Evolutionary conservation across 371 early-diverging fungal species (phyloP), one percentile per base, ranked within the genome.

Genomic region (Lichtheimia ramosa): DNA sequence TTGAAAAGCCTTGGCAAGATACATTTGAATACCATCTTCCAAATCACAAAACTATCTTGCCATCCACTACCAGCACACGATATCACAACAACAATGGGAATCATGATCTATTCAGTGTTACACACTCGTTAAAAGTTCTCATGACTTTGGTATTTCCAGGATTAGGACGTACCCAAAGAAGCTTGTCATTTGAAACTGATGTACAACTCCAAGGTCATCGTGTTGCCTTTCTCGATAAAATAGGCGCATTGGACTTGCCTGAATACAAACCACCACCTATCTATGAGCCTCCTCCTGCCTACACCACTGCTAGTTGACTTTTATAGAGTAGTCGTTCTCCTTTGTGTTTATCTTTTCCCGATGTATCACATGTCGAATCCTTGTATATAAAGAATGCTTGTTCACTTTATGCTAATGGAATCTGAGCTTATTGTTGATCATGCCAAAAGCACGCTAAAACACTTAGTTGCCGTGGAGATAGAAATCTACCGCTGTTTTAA

Each of bases 141-240:
- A 53, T 53, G 53, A 40, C 53, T 8, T 8, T 53, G n/a, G 27
- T 53, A 3, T 53, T 53, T 24, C 53, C 53, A 10, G 53, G 40
- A 40, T 39, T 53, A 3, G 53, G 53, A 3, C 34, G 39, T 13
- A 18, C 18, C 8, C 53, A 53, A 40, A 14, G 53, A 39, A 53
- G 53, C 27, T 39, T 53, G 13, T 53, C 53, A 7, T 53, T 53
- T 39, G 53, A 53, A 53, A 53, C 53, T 4, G 53, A 53, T 20
- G 15, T 53, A 7, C 40, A 39, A 53, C 28, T 53, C 6, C 53
- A 40, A 20, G 53, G 40, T 53, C 28, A 24, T 5, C 53, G 20
- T 34, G 21, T 53, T 28, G 53, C 40, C 13, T 18, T 53, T n/a
- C 27, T 53, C n/a, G 53, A 53, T 7, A 53, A 53, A 14, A 8